Evolutionary conservation across 129 eudicot species (phyloP).

Genomic region (Helichrysum umbraculigerum): DNA sequence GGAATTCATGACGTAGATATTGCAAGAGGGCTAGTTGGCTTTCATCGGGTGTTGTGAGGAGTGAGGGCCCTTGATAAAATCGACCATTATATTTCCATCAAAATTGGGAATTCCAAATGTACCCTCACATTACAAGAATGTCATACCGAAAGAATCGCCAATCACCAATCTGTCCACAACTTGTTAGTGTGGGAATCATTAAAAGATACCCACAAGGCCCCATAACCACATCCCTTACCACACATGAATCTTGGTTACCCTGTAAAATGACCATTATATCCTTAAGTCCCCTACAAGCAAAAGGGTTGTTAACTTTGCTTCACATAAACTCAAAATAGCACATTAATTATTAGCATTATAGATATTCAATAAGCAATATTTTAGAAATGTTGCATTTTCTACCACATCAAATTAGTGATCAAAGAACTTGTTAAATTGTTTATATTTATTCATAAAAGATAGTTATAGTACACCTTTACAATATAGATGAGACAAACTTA

Average conservation of each 20-base stretch:
- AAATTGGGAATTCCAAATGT: conserved; percentile 6
- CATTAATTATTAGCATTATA: background rate
- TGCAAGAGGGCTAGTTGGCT: conserved; percentile 13
- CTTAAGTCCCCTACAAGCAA: conserved; percentile 12
- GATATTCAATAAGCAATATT: background rate
- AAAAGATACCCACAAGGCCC: conserved; percentile 25
- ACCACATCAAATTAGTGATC: background rate
- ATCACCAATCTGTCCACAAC: conserved; percentile 16
- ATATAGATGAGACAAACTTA: too few relatives aligned
- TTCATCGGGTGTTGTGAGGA: background rate
- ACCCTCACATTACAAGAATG: conserved; percentile 22
- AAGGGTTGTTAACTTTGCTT: conserved; percentile 31
- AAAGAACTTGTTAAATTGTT: too few relatives aligned
- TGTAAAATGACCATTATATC: conserved; percentile 7
- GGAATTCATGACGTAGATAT: background rate
- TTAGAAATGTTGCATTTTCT: background rate
- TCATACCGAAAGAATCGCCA: conserved; percentile 26
- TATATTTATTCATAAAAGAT: too few relatives aligned
- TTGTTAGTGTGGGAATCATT: conserved; percentile 23
- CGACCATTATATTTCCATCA: background rate
- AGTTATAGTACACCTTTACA: too few relatives aligned
- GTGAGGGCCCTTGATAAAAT: conserved; percentile 27
- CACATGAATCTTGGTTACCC: background rate
- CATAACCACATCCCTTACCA: background rate
- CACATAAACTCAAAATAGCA: conserved; percentile 8